Base-by-base conservation (phyloP, 139 green algal genomes). In the Ostreobium quekettii region DNA sequence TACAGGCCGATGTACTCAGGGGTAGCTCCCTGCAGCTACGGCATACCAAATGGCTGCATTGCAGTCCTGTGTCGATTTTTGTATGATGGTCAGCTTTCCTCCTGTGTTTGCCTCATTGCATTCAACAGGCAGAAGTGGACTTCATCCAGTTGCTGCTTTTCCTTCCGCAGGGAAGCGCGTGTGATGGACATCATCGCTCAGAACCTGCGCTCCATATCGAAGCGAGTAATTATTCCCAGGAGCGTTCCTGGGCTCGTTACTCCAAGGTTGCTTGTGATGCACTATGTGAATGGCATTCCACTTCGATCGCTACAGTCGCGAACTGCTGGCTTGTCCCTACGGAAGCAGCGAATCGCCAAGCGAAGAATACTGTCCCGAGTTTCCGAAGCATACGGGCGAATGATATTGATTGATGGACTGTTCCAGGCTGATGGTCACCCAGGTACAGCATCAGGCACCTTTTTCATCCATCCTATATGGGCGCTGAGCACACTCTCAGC, bases 371-470 rank as follows among this genome's bases (percentile, higher is more conserved):
- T 84, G n/a, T 67, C 4, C 2, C 36, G 78, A 2, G 76, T 98
- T 60, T 83, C 80, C 0, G 85, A 93, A 71, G 93, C 91, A 1
- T 98, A 97, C 72, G 93, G 93, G 15, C 79, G 78, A 36, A 97
- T 97, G 93, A 91, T 98, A 53, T 75, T 98, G 36, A 69, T 81
- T 3, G 82, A 91, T 70, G 67, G 53, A 6, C 56, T 78, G 31
- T 78, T 73, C 36, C 64, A 82, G 72, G 85, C 85, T 1, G 86
- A 89, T 46, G 80, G 82, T 8, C 87, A 95, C 76, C 87, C 87
- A 0, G n/a, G n/a, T n/a, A n/a, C n/a, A n/a, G n/a, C n/a, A n/a
- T n/a, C n/a, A n/a, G n/a, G n/a, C n/a, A n/a, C n/a, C n/a, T n/a
- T n/a, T n/a, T n/a, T n/a, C n/a, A n/a, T n/a, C n/a, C n/a, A n/a